These are phyloP conservation scores for Thielaviopsis ethacetica DNA, from an alignment of 2,329 filamentous ascomycete genomes.

Conservation along the genomic window DNA sequence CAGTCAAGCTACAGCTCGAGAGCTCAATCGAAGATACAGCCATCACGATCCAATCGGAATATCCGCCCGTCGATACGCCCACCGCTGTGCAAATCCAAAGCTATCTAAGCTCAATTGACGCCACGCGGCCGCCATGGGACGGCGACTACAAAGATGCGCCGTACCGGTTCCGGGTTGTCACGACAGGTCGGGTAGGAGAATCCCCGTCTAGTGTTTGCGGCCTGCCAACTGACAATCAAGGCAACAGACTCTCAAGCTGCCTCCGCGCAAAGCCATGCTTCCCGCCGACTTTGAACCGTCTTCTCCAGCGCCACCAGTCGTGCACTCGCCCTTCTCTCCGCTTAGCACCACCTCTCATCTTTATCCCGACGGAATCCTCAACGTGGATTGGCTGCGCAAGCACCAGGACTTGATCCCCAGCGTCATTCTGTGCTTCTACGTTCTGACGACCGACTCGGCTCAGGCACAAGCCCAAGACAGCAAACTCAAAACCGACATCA, in stretches of 20 bases:
- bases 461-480: conserved; percentile 69
- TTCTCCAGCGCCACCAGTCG: conserved; percentile 28
- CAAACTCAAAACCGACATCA: conserved; percentile 75
- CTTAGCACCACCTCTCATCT: conserved; percentile 67
- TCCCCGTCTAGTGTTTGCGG: conserved; percentile 11
- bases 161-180: conserved; percentile 52
- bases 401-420: conserved; percentile 75
- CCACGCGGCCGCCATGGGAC: conserved; percentile 50
- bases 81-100: conserved; percentile 48
- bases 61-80: conserved; percentile 47
- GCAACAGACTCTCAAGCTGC: conserved; percentile 35
- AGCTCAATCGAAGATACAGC: conserved; percentile 1
- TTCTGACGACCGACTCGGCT: conserved; percentile 55
- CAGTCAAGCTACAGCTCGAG: not conserved
- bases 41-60: conserved; percentile 43
- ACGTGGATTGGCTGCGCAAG: conserved; percentile 70
- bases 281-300: conserved; percentile 34
- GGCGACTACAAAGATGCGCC: conserved; percentile 33
- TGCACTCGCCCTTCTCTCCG: conserved; percentile 86
- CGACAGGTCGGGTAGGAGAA: conserved; percentile 59
- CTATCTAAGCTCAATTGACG: conserved; percentile 51
- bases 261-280: conserved; percentile 38
- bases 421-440: conserved; percentile 66
- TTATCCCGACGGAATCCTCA: conserved; percentile 80
- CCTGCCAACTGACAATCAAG: conserved; percentile 6